Percentiles rank a stretch among this genome's conserved stretches.
Conservation (phyloP, 495 filamentous ascomycete genomes). For the Xylaria bambusicola region DNA sequence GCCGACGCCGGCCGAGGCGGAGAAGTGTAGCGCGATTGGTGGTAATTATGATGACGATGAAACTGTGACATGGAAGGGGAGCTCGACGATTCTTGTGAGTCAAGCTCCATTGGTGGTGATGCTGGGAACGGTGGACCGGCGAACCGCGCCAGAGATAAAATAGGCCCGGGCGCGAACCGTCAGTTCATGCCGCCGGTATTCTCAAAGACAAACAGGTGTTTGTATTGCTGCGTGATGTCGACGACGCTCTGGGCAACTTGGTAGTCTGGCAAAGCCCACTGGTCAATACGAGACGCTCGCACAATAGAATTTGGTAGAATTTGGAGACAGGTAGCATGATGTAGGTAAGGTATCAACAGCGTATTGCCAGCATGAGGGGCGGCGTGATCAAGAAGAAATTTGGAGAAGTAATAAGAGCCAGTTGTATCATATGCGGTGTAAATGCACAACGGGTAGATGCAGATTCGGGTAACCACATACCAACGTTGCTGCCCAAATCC, state of each 20-base stretch:
- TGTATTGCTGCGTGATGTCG: slow-evolving; percentile 83
- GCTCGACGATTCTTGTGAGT: slow-evolving; percentile 14
- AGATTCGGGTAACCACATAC: slow-evolving; percentile 44
- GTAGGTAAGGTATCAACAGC: not conserved
- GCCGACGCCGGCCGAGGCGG: slow-evolving; percentile 13
- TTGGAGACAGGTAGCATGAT: not conserved
- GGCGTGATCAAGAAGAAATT: no score
- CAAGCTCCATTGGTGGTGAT: slow-evolving; percentile 7
- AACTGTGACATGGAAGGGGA: slow-evolving; percentile 9
- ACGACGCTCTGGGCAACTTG: slow-evolving; percentile 78
- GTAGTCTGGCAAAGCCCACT: slow-evolving; percentile 64
- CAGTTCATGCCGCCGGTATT: slow-evolving; percentile 32
- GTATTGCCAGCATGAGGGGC: not conserved
- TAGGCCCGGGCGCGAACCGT: slow-evolving; percentile 33
- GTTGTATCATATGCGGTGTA: not conserved
- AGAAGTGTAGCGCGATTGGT: not conserved
- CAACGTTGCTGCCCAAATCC: slow-evolving; percentile 75
- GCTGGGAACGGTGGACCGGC: slow-evolving; percentile 26
- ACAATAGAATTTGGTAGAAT: slow-evolving; percentile 11
- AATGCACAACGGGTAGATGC: not conserved
- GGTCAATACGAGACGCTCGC: not conserved
- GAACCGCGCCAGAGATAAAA: slow-evolving; percentile 37
- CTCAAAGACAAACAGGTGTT: slow-evolving; percentile 57
- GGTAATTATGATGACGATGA: slow-evolving; percentile 5
- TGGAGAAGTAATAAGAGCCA: not conserved